Evolutionary conservation across 2,329 filamentous ascomycete species (phyloP).

Genomic region (Stachybotrys chlorohalonatus): DNA sequence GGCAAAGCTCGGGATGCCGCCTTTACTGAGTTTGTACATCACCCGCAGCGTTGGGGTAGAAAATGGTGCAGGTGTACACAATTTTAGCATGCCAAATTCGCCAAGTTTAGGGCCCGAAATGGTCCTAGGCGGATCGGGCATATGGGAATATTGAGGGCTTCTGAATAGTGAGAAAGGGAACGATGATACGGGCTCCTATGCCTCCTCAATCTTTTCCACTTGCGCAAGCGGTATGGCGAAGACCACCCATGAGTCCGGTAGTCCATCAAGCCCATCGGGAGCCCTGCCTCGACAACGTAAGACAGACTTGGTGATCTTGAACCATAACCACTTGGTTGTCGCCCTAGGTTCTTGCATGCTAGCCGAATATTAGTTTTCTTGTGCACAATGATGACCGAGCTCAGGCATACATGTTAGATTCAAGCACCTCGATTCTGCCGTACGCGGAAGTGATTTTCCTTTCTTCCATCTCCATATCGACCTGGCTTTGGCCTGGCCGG

Average conservation of each 20-base stretch:
- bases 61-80: neutral
- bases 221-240: slow-evolving; percentile 10
- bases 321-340: slow-evolving; percentile 11
- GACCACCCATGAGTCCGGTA: slow-evolving; percentile 7
- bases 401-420: slow-evolving; percentile 10
- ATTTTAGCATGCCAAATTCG: neutral
- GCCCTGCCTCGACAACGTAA: neutral
- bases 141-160: slow-evolving; percentile 1
- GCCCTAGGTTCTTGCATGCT: neutral
- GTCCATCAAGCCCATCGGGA: slow-evolving; percentile 3
- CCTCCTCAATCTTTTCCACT: slow-evolving; percentile 10
- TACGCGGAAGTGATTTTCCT: slow-evolving; percentile 3
- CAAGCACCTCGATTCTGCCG: slow-evolving; percentile 11
- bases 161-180: slow-evolving; percentile 3
- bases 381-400: neutral
- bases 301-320: slow-evolving; percentile 13
- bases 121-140: neutral
- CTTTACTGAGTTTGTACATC: slow-evolving; percentile 8
- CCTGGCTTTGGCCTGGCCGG: neutral
- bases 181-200: slow-evolving; percentile 8
- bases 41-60: slow-evolving; percentile 2
- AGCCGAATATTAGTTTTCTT: neutral
- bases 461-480: neutral
- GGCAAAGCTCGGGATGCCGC: slow-evolving; percentile 13
- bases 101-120: neutral